Base-by-base conservation (phyloP, 2,329 filamentous ascomycete species). In the Aspergillus neotritici region DNA sequence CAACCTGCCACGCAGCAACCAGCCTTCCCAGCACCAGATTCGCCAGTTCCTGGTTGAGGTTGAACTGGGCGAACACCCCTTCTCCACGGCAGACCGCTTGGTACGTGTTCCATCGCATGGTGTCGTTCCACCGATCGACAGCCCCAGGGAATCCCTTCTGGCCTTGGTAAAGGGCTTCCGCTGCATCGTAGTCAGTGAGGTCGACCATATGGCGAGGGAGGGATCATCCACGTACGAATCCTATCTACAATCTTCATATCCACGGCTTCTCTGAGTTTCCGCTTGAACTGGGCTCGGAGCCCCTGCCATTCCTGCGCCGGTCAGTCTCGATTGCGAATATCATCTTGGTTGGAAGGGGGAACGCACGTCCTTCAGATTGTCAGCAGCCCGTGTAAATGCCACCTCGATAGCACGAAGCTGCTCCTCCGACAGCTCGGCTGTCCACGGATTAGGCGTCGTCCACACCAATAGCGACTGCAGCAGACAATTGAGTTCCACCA, bases 391-490 rank as follows among this genome's bases (percentile, higher is more conserved):
- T 6, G 31, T 8, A 12, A 43, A 50, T 0, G 15, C 31, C 9
- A 21, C 15, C 31, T 52, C 38, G 5, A 52, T 40, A 11, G 41
- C 34, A 6, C 8, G n/a, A 9, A 11, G 43, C 25, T 35, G 17
- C 8, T 34, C 25, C 1, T 33, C 34, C 5, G 43, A 31, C 4
- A 43, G 9, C 3, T 31, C 15, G 6, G 13, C 14, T 8, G 10
- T 9, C 14, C 13, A 9, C 21, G 34, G 15, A 7, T 16, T 53
- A 21, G 39, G 32, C 0, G 65, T 67, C 1, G 69, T 63, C 75
- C 76, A 79, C 1, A 80, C 49, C 7, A 58, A 66, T 39, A 83
- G 61, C 0, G 77, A 79, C 25, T 73, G 76, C 3, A 81, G 46
- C 0, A 80, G 54, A 46, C 75, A 72, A 33, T 64, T 68, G 3